Evolutionary conservation across 176 grass and related monocot genomes (phyloP), one percentile per base, ranked within the genome.

Genomic region (Aechmea fasciata): DNA sequence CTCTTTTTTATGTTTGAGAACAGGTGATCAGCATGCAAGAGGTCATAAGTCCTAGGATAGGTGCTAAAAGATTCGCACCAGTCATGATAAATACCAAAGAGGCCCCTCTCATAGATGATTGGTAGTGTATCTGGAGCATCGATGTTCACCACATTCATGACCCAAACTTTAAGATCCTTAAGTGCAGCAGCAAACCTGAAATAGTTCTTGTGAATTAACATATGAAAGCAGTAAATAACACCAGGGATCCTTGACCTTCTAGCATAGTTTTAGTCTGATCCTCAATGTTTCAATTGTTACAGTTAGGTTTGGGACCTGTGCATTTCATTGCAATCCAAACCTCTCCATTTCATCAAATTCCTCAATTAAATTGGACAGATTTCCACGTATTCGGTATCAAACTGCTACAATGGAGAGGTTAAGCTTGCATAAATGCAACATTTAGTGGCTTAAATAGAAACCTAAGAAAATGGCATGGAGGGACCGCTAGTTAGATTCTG

Each of bases 21-120:
- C 51, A 97, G 83, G 69, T 75, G 82, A 1, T 97, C 89, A 7
- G 94, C 94, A 83, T 99, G 94, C 57, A 99, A 62, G 51, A 99
- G 82, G 77, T 99, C 94, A 22, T 93, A 99, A 10, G 86, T 85
- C 63, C 94, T 90, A 29, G 94, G 94, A 75, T 99, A 99, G 47
- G 89, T 90, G 84, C 94, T 99, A 70, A 99, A 99, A 3, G 94
- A 99, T 74, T 99, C 94, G 66, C 94, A 99, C 94, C 94, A 99
- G 63, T 99, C 94, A 71, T 99, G 94, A 78, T 99, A 93, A n/a
- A 99, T 90, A 49, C 94, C 94, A 13, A 99, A 73, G 9, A 99
- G 82, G 13, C 94, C 94, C 3, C 94, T 86, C 73, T 99, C 89
- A 19, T 90, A 99, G 77, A 99, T 99, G 67, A 93, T 80, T 11